Evolutionary conservation across 2,329 filamentous ascomycete genomes (phyloP).

Genomic region (Talaromyces sp.): DNA sequence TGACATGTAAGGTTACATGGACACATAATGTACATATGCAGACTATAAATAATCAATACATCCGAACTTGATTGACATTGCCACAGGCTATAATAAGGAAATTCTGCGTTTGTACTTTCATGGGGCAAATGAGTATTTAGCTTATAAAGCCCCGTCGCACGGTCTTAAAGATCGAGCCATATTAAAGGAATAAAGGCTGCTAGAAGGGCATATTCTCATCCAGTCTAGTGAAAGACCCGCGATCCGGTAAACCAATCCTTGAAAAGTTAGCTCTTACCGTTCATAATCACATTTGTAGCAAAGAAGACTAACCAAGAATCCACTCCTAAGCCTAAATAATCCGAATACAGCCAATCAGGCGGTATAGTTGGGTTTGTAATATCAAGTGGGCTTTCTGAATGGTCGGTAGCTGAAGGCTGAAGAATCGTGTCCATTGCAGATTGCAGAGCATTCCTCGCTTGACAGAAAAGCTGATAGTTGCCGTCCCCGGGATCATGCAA

Average conservation of each 20-base stretch:
- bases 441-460: constrained; percentile 7
- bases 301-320: constrained; percentile 5
- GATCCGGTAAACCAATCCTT: constrained; percentile 11
- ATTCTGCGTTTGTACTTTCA: neutral
- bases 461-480: constrained; percentile 10
- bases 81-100: neutral
- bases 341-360: constrained; percentile 7
- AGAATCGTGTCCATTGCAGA: constrained; percentile 12
- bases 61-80: neutral
- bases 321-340: constrained; percentile 7
- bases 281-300: neutral
- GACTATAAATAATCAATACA: neutral
- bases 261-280: neutral
- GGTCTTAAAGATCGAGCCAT: neutral
- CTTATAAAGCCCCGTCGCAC: neutral
- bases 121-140: neutral
- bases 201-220: constrained; percentile 9
- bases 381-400: constrained; percentile 4
- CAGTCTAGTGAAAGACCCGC: constrained; percentile 8
- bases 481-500: constrained; percentile 9
- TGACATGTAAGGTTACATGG: neutral
- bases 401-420: neutral
- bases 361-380: constrained; percentile 1
- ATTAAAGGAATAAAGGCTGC: neutral
- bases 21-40: neutral